phyloP scores from a whole-genome alignment of 345 rosid genomes.

The Hibiscus mutabilis region DNA sequence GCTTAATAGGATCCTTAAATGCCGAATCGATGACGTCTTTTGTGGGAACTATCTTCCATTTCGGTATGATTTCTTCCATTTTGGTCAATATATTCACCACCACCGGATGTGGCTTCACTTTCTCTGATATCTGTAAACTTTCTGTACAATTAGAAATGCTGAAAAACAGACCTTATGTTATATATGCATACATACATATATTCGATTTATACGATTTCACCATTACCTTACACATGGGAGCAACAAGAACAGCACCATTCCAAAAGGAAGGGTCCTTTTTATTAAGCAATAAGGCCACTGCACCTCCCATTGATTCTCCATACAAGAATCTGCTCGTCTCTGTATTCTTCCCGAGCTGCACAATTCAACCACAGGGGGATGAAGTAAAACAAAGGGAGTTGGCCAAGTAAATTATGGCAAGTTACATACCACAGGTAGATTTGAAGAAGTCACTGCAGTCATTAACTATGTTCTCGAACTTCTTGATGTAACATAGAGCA shows the following conservation, averaged over 20 bases:
- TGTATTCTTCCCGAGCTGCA: constrained; percentile 64
- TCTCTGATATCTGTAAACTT: not conserved
- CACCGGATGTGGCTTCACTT: not conserved
- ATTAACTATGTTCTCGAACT: too few species aligned
- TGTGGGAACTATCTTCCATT: too few species aligned
- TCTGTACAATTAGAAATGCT: too few species aligned
- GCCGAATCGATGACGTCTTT: too few species aligned
- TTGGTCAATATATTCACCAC: not conserved
- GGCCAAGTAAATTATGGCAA: not conserved
- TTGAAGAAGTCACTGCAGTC: too few species aligned
- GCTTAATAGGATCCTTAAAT: too few species aligned
- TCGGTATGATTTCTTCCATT: too few species aligned
- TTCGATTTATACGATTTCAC: not conserved
- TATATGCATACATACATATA: too few species aligned
- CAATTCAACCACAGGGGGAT: not conserved
- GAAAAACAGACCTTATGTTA: too few species aligned
- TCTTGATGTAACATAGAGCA: too few species aligned
- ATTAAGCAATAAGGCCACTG: constrained; percentile 77
- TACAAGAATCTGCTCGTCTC: constrained; percentile 72
- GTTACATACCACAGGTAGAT: too few species aligned
- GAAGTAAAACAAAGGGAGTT: not conserved
- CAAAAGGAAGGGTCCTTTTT: constrained; percentile 75
- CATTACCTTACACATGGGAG: constrained; percentile 98
- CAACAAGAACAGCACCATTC: constrained; percentile 85
- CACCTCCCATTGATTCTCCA: constrained; percentile 99